phyloP scores from a whole-genome alignment of 257 asterid genomes.

The Linderniella brevidens region DNA sequence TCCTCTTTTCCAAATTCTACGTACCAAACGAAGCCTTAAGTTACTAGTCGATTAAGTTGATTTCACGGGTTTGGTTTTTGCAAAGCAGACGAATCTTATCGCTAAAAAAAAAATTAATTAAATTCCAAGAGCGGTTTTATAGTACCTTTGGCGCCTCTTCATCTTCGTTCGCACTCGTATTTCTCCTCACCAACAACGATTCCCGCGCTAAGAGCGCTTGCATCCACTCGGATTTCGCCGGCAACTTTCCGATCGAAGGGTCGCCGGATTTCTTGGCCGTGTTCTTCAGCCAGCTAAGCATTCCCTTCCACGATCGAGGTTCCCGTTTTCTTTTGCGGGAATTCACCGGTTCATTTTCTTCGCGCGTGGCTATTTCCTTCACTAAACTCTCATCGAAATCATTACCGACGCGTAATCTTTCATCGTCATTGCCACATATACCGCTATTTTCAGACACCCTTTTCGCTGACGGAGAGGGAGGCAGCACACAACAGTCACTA shows the following conservation, averaged over 20 bases:
- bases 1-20: no score
- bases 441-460: not conserved
- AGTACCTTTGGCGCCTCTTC: constrained; percentile 38
- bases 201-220: constrained; percentile 43
- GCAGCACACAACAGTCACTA: not conserved
- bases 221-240: constrained; percentile 41
- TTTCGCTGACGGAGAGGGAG: not conserved
- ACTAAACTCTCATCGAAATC: not conserved
- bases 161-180: constrained; percentile 15
- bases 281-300: constrained; percentile 41
- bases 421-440: constrained; percentile 3
- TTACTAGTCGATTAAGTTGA: no score
- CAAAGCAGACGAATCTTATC: no score
- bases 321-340: constrained; percentile 50
- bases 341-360: constrained; percentile 9
- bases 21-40: no score
- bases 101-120: no score
- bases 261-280: constrained; percentile 35
- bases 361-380: not conserved
- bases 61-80: no score
- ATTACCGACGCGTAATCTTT: not conserved
- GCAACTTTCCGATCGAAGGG: constrained; percentile 31
- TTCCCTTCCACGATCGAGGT: constrained; percentile 19
- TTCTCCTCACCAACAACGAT: constrained; percentile 23
- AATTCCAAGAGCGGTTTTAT: no score